Conservation (phyloP, 495 filamentous ascomycete species). For the Aspergillus heteromorphus region DNA sequence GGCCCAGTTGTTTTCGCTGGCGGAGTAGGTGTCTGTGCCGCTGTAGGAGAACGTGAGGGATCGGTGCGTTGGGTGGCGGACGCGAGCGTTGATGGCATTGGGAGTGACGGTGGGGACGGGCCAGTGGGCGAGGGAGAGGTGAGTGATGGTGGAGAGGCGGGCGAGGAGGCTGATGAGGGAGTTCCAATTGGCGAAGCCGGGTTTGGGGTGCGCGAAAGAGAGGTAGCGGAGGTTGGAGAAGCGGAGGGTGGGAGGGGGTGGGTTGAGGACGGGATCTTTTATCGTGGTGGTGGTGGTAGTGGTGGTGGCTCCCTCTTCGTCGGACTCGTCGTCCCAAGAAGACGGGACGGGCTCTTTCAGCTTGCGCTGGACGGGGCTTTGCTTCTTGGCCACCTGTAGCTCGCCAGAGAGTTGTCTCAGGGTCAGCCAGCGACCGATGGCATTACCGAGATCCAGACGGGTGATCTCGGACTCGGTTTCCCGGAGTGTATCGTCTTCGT, state of each 20-base stretch:
- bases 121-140: conserved; percentile 77
- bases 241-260: conserved; percentile 38
- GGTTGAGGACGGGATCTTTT: conserved; percentile 26
- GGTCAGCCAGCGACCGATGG: conserved; percentile 52
- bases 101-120: conserved; percentile 66
- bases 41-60: conserved; percentile 51
- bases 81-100: conserved; percentile 45
- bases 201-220: conserved; percentile 44
- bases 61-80: conserved; percentile 30
- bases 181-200: conserved; percentile 54
- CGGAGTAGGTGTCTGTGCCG: conserved; percentile 60
- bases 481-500: conserved; percentile 23
- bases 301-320: conserved; percentile 35
- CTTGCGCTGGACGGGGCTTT: conserved; percentile 7
- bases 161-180: conserved; percentile 58
- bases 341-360: conserved; percentile 21
- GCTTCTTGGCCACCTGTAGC: conserved; percentile 34
- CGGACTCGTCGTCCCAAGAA: conserved; percentile 33
- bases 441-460: conserved; percentile 60
- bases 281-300: conserved; percentile 6
- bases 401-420: conserved; percentile 54
- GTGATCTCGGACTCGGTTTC: conserved; percentile 45
- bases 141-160: conserved; percentile 60
- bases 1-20: conserved; percentile 60
- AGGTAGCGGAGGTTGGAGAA: conserved; percentile 48